phyloP scores from a whole-genome alignment of 768 basidiomycete species.

The Collybiopsis confluens region DNA sequence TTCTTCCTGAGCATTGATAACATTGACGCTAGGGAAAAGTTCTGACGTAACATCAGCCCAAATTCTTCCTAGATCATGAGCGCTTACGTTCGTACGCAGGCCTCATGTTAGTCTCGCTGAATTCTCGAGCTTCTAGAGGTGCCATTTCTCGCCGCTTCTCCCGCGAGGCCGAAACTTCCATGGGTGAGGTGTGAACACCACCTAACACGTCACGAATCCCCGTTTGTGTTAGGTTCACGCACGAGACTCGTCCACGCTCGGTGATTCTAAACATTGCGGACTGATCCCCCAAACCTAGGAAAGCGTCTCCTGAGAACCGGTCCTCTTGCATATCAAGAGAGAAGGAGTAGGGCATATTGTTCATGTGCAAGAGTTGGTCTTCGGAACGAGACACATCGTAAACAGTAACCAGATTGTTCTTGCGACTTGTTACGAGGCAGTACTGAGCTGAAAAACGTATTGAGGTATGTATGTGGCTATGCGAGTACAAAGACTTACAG shows the following conservation, averaged over 20 bases:
- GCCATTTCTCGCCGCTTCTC: slow-evolving; percentile 32
- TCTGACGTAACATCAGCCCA: neutral
- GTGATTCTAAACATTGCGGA: slow-evolving; percentile 38
- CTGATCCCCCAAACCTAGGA: slow-evolving; percentile 22
- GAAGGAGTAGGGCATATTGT: slow-evolving; percentile 37
- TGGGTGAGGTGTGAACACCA: slow-evolving; percentile 14
- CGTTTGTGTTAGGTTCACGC: slow-evolving; percentile 30
- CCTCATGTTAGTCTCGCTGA: slow-evolving; percentile 44
- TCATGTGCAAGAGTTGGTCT: slow-evolving; percentile 39
- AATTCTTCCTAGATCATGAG: neutral
- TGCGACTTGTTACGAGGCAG: slow-evolving; percentile 57
- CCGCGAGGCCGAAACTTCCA: neutral
- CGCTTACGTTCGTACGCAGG: slow-evolving; percentile 53
- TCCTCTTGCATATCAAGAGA: neutral
- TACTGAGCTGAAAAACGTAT: slow-evolving; percentile 32
- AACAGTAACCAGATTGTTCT: slow-evolving; percentile 53
- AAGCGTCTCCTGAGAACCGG: slow-evolving; percentile 22
- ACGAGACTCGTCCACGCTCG: slow-evolving; percentile 41
- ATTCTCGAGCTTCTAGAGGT: slow-evolving; percentile 40
- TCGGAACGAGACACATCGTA: slow-evolving; percentile 54
- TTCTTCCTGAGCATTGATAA: slow-evolving; percentile 24
- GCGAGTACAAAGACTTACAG: slow-evolving; percentile 22
- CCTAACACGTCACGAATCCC: slow-evolving; percentile 27
- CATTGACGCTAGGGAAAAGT: slow-evolving; percentile 10
- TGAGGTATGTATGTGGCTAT: neutral